These are phyloP conservation scores for Luvunga scandens DNA, from an alignment of 345 rosid genomes.

Conservation along the genomic window DNA sequence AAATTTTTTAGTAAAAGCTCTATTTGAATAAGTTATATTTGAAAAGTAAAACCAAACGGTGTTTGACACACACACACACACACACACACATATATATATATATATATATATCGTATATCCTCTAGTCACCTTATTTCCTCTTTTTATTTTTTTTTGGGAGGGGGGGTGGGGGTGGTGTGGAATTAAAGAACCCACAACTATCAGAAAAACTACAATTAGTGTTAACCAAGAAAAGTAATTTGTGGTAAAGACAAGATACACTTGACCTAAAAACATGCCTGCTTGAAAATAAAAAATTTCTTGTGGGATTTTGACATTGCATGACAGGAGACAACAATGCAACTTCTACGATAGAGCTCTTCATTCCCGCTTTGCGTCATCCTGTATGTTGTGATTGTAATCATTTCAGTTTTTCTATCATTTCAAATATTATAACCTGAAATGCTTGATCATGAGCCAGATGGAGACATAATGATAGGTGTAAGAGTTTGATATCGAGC, in stretches of 20 bases:
- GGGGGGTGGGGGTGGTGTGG: too few relatives aligned
- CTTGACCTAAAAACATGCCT: too few relatives aligned
- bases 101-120: too few relatives aligned
- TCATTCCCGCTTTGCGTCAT: neutral
- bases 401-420: neutral
- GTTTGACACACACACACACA: too few relatives aligned
- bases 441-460: neutral
- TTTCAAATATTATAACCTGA: neutral
- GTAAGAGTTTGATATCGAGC: neutral
- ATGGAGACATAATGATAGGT: neutral
- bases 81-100: too few relatives aligned
- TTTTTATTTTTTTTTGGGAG: too few relatives aligned
- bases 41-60: too few relatives aligned
- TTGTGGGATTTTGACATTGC: neutral
- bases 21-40: too few relatives aligned
- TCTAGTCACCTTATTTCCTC: too few relatives aligned
- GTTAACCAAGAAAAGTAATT: constrained; percentile 6
- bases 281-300: neutral
- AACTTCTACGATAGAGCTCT: neutral
- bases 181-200: neutral
- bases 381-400: neutral
- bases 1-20: too few relatives aligned
- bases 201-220: constrained; percentile 3
- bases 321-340: neutral
- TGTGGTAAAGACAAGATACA: neutral